Evolutionary conservation across 202 grass and related monocot species (phyloP).

Genomic region (Digitaria exilis): DNA sequence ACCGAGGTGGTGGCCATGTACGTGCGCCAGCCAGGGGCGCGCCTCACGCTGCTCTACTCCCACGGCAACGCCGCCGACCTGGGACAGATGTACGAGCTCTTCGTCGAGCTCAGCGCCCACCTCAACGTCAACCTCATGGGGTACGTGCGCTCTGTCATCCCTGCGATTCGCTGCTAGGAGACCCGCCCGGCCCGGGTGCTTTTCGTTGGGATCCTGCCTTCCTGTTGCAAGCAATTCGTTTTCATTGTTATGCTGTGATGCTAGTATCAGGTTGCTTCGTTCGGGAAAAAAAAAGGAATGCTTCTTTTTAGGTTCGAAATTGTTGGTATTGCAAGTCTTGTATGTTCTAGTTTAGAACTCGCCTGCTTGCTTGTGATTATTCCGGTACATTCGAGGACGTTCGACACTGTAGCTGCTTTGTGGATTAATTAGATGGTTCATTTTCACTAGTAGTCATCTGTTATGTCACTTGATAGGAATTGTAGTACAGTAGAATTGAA

Average conservation of each 20-base stretch:
- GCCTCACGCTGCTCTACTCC: slow-evolving; percentile 88
- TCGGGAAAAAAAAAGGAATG: neutral
- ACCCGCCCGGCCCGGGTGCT: neutral
- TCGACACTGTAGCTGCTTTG: neutral
- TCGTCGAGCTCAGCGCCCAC: slow-evolving; percentile 79
- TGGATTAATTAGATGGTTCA: neutral
- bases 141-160: slow-evolving; percentile 24
- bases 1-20: slow-evolving; percentile 76
- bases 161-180: neutral
- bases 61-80: slow-evolving; percentile 90
- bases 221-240: neutral
- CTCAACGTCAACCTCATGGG: slow-evolving; percentile 89
- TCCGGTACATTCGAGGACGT: neutral
- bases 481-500: neutral
- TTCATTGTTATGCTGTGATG: neutral
- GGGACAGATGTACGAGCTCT: slow-evolving; percentile 92
- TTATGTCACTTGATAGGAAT: neutral
- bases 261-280: neutral
- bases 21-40: slow-evolving; percentile 67
- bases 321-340: neutral
- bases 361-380: neutral
- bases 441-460: neutral
- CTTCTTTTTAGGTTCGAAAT: neutral
- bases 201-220: neutral
- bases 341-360: neutral